Base-by-base conservation (phyloP, 2,329 filamentous ascomycete species). In the Hypoxylon sp. region DNA sequence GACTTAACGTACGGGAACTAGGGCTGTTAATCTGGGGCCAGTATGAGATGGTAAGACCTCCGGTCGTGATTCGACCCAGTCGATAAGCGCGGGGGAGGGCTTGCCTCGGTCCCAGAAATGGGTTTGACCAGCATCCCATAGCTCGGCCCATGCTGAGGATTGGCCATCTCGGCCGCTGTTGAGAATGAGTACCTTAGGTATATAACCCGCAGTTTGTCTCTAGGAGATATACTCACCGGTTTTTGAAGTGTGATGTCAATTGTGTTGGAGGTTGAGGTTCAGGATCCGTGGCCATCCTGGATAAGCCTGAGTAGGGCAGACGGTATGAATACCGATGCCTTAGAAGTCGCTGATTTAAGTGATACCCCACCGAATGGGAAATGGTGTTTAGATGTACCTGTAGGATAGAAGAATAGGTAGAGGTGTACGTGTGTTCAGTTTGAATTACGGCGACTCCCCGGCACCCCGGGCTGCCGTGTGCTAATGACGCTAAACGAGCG, bases 1-100 rank as follows among this genome's bases (percentile, higher is more conserved):
- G 14, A 8, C 2, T 9, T 23, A 21, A 34, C 51, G 50, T 51
- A 65, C 63, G 6, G 63, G 63, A 5, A 62, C 46, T 12, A 65
- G 63, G 11, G 57, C 63, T 14, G 29, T 61, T 3, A 56, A 11
- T 43, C 53, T 50, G 19, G 12, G 39, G 11, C 30, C 25, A 12
- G 30, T 5, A 30, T 21, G 25, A 37, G 25, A 47, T 21, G 53
- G 32, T 23, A 61, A 43, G 16, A 54, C n/a, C 2, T 65, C 47
- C 2, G 57, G 48, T 2, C 8, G 46, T 5, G 53, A 61, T 34
- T 61, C 63, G 12, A 65, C 39, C 63, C 63, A 65, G 46, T 65
- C 63, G 34, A 65, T 50, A 12, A 65, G 63, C 32, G 63, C 63
- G 7, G 63, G 63, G 1, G 63, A 65, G 1, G 63, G 63, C 3